phyloP scores from a whole-genome alignment of 2,329 filamentous ascomycete genomes.

The Fonsecaea monophora region DNA sequence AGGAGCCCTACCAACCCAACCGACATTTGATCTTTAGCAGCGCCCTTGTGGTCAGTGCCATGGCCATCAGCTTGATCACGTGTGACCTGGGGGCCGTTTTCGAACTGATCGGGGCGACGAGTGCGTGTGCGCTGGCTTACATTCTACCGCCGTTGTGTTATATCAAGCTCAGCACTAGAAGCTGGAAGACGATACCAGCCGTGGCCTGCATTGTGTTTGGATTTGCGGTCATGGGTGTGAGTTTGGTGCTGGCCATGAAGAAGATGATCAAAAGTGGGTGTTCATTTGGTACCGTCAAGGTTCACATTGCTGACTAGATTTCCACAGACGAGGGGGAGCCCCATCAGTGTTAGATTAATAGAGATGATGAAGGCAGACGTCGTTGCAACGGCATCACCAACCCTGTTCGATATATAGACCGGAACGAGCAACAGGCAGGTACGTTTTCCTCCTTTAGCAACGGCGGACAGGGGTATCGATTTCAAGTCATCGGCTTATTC shows the following conservation, averaged over 20 bases:
- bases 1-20: slow-evolving; percentile 78
- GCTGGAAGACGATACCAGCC: slow-evolving; percentile 73
- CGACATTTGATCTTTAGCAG: slow-evolving; percentile 89
- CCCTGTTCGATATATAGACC: background rate
- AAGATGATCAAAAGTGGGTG: slow-evolving; percentile 63
- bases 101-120: slow-evolving; percentile 93
- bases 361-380: slow-evolving; percentile 10
- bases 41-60: slow-evolving; percentile 77
- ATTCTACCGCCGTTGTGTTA: slow-evolving; percentile 95
- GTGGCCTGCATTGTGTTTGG: slow-evolving; percentile 80
- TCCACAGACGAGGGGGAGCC: slow-evolving; percentile 32
- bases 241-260: slow-evolving; percentile 71
- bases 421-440: background rate
- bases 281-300: background rate
- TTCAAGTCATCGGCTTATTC: background rate
- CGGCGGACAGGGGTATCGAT: background rate
- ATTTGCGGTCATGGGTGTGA: slow-evolving; percentile 78
- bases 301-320: background rate
- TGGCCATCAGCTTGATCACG: slow-evolving; percentile 79
- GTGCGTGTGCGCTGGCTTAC: slow-evolving; percentile 91
- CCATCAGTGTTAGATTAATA: slow-evolving; percentile 32
- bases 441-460: background rate
- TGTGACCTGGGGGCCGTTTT: slow-evolving; percentile 95
- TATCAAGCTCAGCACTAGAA: slow-evolving; percentile 79
- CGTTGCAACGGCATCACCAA: background rate